Evolutionary conservation across 129 eudicot genomes (phyloP).

Genomic region (Rutidosis leptorrhynchoides): DNA sequence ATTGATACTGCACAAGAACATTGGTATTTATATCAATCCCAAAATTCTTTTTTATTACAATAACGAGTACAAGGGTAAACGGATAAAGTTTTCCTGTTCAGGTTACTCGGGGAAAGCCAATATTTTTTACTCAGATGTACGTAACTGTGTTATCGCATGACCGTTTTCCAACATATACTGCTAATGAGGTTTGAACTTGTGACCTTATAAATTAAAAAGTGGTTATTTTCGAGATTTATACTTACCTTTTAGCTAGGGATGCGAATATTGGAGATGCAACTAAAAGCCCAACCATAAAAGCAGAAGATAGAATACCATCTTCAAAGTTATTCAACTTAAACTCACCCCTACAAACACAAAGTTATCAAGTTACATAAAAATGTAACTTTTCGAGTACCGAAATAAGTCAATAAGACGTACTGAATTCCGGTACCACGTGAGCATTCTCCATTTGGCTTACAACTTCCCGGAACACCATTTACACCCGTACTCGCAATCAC

Average conservation of each 20-base stretch:
- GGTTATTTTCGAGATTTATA: neutral
- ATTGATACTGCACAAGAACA: conserved; percentile 52
- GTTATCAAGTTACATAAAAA: neutral
- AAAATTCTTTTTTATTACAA: neutral
- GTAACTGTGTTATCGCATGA: no score
- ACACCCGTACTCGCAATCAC: conserved; percentile 90
- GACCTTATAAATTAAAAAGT: neutral
- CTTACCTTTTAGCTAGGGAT: conserved; percentile 76
- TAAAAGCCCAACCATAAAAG: conserved; percentile 95
- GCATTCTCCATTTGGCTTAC: conserved; percentile 53
- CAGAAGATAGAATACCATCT: conserved; percentile 90
- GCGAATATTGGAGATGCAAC: conserved; percentile 94
- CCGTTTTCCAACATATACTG: no score
- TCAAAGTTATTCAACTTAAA: conserved; percentile 62
- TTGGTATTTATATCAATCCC: neutral
- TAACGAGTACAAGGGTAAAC: no score
- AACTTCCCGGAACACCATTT: conserved; percentile 60
- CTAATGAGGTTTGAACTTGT: no score
- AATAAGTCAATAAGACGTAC: conserved; percentile 40
- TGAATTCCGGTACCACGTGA: conserved; percentile 81
- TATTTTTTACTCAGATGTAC: no score
- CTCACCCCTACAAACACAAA: conserved; percentile 52
- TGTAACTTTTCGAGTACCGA: no score
- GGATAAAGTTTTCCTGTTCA: no score
- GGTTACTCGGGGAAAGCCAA: no score